Base-by-base conservation (phyloP, 257 asterid genomes). In the Gentiana macrophylla region DNA sequence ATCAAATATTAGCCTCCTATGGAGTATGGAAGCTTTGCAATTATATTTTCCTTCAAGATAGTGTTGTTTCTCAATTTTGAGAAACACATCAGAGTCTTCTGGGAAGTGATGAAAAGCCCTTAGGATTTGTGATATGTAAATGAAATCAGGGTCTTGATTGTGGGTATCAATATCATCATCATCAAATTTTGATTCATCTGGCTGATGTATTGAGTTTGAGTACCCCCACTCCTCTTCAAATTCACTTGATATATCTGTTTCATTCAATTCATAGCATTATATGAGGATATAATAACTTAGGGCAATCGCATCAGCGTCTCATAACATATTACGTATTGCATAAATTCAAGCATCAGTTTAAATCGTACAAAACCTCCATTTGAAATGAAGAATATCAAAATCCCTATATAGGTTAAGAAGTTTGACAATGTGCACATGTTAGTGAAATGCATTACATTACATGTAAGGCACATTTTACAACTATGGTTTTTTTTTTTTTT, bases 51-150 rank as follows among this genome's bases (percentile, higher is more conserved):
- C 97, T 64, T 77, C 75, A 63, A 78, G 80, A 67, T 57, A 80
- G 4, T 76, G 96, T 58, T 84, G 94, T 76, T 83, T 87, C 72
- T 91, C 98, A 12, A 91, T 77, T 47, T 79, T 38, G 45, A 61
- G 37, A 65, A 91, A 91, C 12, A 78, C 61, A 45, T 84, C 86
- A 7, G 88, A 70, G 38, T 80, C 88, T 32, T 74, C 79, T 0
- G 84, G 81, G 34, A 82, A 67, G 63, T 77, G 77, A 57, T 58
- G 72, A 15, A 74, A 76, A 41, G 94, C 95, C 67, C 84, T 67
- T 32, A 91, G 65, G 49, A 91, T 71, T 37, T 85, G 93, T 0
- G 86, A 74, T 45, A 91, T 66, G 80, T 91, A 91, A 1, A 67
- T 60, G 37, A 80, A 73, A 64, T 87, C 93, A 12, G 53, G 8